Conservation (phyloP, 208 protist genomes). For the Acanthamoeba sp. region DNA sequence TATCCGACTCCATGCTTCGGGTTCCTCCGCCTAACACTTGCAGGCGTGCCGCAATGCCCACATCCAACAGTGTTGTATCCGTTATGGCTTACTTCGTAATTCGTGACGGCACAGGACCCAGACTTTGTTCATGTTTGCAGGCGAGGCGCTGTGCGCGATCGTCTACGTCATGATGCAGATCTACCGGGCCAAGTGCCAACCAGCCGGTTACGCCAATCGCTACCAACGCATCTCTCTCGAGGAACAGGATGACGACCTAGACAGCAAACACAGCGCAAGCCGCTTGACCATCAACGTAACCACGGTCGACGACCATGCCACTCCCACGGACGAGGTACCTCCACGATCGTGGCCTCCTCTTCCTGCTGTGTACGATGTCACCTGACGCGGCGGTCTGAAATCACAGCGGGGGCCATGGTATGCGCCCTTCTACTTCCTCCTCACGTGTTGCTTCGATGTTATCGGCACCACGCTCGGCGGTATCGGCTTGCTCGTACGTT, state of each 20-base stretch:
- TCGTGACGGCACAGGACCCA: slow-evolving; percentile 12
- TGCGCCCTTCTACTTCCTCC: slow-evolving; percentile 46
- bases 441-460: slow-evolving; percentile 65
- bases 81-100: no score
- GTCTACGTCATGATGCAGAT: background rate
- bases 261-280: background rate
- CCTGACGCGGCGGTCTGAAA: background rate
- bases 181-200: slow-evolving; percentile 2
- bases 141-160: slow-evolving; percentile 37
- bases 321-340: background rate
- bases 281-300: slow-evolving; percentile 16
- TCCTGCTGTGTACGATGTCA: background rate
- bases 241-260: background rate
- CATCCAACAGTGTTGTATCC: background rate
- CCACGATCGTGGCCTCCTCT: background rate
- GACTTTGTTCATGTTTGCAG: slow-evolving; percentile 70
- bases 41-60: background rate
- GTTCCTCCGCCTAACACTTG: background rate
- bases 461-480: slow-evolving; percentile 63
- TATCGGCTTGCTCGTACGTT: slow-evolving; percentile 48
- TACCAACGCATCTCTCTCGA: slow-evolving; percentile 24
- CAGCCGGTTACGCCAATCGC: background rate
- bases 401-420: background rate
- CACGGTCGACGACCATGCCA: background rate
- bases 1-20: background rate